phyloP scores from a whole-genome alignment of 129 eudicot genomes.

The Tanacetum coccineum region DNA sequence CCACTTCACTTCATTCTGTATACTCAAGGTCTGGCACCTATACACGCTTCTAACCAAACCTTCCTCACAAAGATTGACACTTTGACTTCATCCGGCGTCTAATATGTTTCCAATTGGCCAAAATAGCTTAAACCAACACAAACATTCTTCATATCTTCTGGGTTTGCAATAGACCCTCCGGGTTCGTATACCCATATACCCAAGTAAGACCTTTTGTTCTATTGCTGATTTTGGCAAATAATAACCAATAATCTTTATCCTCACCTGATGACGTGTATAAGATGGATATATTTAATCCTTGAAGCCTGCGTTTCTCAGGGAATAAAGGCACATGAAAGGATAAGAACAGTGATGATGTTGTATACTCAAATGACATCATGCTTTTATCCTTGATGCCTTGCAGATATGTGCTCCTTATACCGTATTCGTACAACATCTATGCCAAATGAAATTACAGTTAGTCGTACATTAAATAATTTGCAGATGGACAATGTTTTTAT shows the following conservation, averaged over 20 bases:
- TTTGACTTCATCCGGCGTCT: slow-evolving; percentile 1
- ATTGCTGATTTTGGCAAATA: background rate
- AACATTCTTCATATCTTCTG: background rate
- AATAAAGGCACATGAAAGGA: background rate
- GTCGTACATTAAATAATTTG: too few species aligned
- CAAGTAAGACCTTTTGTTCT: slow-evolving; percentile 3
- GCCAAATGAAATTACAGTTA: background rate
- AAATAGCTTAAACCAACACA: slow-evolving; percentile 20
- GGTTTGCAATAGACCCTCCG: slow-evolving; percentile 11
- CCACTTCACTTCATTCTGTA: background rate
- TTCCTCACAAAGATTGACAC: background rate
- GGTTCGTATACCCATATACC: slow-evolving; percentile 8
- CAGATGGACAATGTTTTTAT: too few species aligned
- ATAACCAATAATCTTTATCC: background rate
- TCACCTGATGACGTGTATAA: background rate
- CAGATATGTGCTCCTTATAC: slow-evolving; percentile 19
- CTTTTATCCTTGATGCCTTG: background rate
- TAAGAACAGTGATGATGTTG: background rate
- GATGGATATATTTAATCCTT: background rate
- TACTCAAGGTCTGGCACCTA: slow-evolving; percentile 16
- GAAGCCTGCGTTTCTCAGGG: background rate
- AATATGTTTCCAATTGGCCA: slow-evolving; percentile 15
- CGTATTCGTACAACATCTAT: slow-evolving; percentile 17
- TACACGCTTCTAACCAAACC: background rate
- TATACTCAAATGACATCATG: background rate